Evolutionary conservation across 1,139 yeast species (phyloP), one percentile per base, ranked within the genome.

Genomic region (Suhomyces guaymorum): DNA sequence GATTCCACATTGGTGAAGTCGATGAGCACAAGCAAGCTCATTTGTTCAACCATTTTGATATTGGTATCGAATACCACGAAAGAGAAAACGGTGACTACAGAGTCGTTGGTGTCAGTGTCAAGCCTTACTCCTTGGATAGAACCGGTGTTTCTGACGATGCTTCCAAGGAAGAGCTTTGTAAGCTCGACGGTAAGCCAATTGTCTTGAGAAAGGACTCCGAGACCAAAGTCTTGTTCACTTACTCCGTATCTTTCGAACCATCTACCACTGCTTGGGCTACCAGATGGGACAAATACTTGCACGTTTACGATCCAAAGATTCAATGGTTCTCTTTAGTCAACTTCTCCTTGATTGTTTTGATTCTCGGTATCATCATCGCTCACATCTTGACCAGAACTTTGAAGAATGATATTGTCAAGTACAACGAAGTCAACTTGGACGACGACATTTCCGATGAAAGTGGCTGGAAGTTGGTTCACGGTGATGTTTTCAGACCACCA

Each of bases 391-490:
- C 83, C 45, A 79, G 88, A 51, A 88, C 96, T 23, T 73, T 94
- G 57, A 85, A 80, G 57, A 82, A 78, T 55, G 98, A 92, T 59
- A 86, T 90, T 50, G 76, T 83, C 43, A 82, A 85, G 51, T 94
- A 94, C 63, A 90, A 90, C 56, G 95, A 89, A 56, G 77, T 90
- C 46, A 89, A 84, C 55, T 71, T 88, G 46, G 95, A 88, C 53
- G 89, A 83, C 49, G 96, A 87, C 44, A 78, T 88, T 38, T 82
- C 88, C 43, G 97, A 90, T 54, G 98, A 94, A 58, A 77, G 90
- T 55, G 98, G 99, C 26, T 92, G 99, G 99, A 94, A 94, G 61
- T 73, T 92, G 46, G 81, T 90, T 28, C 95, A 92, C 55, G 97
- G 97, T 41, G 98, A 92, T 58, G 89, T 92, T 22, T 92, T 92